These are phyloP conservation scores for Elymus sibiricus DNA, from an alignment of 176 grass and related monocot species.

Conservation along the genomic window DNA sequence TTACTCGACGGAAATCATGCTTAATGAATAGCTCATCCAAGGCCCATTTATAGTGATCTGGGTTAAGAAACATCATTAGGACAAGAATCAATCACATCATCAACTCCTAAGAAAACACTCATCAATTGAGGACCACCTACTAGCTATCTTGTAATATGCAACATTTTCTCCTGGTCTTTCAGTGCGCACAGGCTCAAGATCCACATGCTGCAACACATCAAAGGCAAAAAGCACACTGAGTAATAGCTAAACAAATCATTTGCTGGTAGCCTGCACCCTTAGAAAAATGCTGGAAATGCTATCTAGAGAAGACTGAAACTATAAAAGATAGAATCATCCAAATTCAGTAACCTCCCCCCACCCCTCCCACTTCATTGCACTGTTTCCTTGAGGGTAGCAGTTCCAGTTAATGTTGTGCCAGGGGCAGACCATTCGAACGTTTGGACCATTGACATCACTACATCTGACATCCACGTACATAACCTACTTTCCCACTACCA, in stretches of 20 bases:
- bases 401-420: too few species aligned
- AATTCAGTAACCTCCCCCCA: too few species aligned
- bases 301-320: too few species aligned
- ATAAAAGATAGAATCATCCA: background rate
- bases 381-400: too few species aligned
- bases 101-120: background rate
- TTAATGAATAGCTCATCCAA: slow-evolving; percentile 85
- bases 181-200: slow-evolving; percentile 83
- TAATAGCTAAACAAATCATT: background rate
- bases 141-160: slow-evolving; percentile 99
- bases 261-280: background rate
- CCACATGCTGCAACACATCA: slow-evolving; percentile 68
- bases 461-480: too few species aligned
- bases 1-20: slow-evolving; percentile 80
- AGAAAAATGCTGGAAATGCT: slow-evolving; percentile 13
- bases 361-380: too few species aligned
- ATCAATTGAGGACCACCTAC: slow-evolving; percentile 50
- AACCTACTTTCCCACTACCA: too few species aligned
- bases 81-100: slow-evolving; percentile 17
- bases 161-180: slow-evolving; percentile 89
- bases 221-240: background rate
- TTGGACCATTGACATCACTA: background rate
- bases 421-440: too few species aligned
- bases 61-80: slow-evolving; percentile 30
- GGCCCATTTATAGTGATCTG: slow-evolving; percentile 98